Conservation (phyloP, 202 grass and related monocot genomes). For the Thinopyrum obtusiflorum region DNA sequence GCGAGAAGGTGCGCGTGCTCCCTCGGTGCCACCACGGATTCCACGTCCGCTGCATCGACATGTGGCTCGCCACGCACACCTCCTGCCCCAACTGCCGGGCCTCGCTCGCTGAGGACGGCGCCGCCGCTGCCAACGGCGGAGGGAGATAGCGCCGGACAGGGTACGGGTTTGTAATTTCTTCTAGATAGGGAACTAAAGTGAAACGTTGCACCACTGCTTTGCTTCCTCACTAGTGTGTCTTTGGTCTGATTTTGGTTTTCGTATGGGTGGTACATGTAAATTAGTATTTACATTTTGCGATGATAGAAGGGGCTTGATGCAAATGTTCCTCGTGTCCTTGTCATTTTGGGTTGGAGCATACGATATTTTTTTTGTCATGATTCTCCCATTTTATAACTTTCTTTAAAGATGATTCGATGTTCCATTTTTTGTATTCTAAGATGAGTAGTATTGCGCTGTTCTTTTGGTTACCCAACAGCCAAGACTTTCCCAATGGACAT, state of each 20-base stretch:
- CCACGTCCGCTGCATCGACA: slow-evolving; percentile 73
- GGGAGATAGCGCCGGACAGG: background rate
- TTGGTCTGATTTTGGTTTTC: background rate
- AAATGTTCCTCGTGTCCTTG: slow-evolving; percentile 12
- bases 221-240: background rate
- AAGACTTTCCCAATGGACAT: background rate
- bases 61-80: slow-evolving; percentile 56
- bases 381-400: background rate
- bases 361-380: background rate
- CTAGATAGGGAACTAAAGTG: background rate
- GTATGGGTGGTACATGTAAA: background rate
- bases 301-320: background rate
- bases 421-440: background rate
- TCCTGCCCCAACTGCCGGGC: slow-evolving; percentile 78
- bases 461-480: slow-evolving; percentile 6
- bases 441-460: background rate
- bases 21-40: slow-evolving; percentile 75
- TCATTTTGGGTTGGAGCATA: background rate
- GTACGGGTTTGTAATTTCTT: slow-evolving; percentile 3
- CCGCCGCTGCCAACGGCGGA: background rate
- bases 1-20: slow-evolving; percentile 74
- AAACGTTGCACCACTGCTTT: background rate
- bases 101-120: slow-evolving; percentile 26
- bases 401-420: background rate
- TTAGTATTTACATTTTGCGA: background rate